These are phyloP conservation scores for Fistulinella staudtii DNA, from an alignment of 1,284 basidiomycete genomes.

Conservation along the genomic window DNA sequence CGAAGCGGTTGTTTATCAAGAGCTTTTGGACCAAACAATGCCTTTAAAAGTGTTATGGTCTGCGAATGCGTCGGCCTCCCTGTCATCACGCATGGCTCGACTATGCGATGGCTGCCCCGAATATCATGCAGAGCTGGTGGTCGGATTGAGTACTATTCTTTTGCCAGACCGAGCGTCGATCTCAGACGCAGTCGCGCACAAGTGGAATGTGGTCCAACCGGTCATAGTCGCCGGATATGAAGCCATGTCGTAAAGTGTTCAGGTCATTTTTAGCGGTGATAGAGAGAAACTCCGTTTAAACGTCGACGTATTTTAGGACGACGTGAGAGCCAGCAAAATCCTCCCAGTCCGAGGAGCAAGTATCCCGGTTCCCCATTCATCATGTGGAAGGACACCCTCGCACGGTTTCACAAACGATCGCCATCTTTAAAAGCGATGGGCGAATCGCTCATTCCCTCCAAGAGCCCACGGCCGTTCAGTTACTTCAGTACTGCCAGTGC, in stretches of 20 bases:
- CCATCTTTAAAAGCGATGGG: constrained; percentile 13
- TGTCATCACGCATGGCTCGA: too few species aligned
- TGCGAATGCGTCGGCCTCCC: too few species aligned
- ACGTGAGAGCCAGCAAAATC: too few species aligned
- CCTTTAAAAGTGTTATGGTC: neutral
- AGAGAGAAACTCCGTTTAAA: constrained; percentile 6
- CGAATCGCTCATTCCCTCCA: constrained; percentile 13
- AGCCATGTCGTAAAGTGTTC: neutral
- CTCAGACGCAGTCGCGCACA: too few species aligned
- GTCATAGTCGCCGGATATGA: neutral
- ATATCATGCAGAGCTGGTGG: too few species aligned
- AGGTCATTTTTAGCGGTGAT: constrained; percentile 5
- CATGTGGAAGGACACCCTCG: constrained; percentile 18
- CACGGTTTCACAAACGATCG: constrained; percentile 17
- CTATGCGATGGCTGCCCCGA: too few species aligned
- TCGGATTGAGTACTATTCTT: too few species aligned
- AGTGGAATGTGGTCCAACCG: neutral
- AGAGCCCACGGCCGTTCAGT: constrained; percentile 12
- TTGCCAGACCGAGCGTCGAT: too few species aligned
- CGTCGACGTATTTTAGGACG: too few species aligned
- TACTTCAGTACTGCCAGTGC: too few species aligned
- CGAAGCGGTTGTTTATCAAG: constrained; percentile 20
- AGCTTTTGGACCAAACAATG: constrained; percentile 12
- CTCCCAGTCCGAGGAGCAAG: too few species aligned
- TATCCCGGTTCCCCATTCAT: too few species aligned